A percentile compares a stretch with the other conserved stretches of the same genome.
phyloP scores from a whole-genome alignment of 768 basidiomycete genomes.

The Rhodotorula toruloides region DNA sequence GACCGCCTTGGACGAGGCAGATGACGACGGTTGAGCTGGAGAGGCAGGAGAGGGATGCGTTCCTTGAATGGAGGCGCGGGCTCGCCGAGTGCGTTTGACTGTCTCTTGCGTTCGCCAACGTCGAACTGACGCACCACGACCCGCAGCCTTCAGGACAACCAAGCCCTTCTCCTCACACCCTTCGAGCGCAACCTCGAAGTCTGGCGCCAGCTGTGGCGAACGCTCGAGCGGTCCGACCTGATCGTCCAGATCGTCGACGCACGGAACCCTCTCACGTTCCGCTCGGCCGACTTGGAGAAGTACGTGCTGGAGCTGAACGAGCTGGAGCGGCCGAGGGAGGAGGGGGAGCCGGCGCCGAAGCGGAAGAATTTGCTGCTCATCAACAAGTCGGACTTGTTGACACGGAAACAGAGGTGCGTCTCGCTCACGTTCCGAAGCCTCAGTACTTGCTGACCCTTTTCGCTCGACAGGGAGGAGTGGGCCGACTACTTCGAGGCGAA shows the following conservation, averaged over 20 bases:
- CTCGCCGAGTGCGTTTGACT: constrained; percentile 69
- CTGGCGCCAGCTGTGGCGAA: constrained; percentile 97
- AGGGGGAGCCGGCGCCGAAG: constrained; percentile 63
- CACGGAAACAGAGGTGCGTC: constrained; percentile 70
- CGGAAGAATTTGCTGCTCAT: constrained; percentile 76
- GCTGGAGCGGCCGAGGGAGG: constrained; percentile 54
- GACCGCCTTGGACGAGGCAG: constrained; percentile 79
- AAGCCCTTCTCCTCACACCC: constrained; percentile 83
- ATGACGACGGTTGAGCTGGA: constrained; percentile 77
- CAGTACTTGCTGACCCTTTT: neutral
- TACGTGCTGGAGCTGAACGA: constrained; percentile 69
- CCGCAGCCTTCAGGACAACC: constrained; percentile 73
- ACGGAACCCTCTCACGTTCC: constrained; percentile 84
- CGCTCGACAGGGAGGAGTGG: constrained; percentile 63
- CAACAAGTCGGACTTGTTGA: constrained; percentile 93
- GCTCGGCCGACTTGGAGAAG: constrained; percentile 81
- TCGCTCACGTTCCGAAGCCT: neutral
- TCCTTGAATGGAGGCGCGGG: constrained; percentile 86
- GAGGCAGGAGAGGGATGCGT: constrained; percentile 78
- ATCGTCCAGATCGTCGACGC: constrained; percentile 95
- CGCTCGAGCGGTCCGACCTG: constrained; percentile 87
- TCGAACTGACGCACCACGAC: neutral
- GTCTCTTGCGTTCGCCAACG: neutral
- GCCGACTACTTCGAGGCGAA: constrained; percentile 81
- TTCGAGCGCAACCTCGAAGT: constrained; percentile 98